Percentiles rank a stretch among this genome's conserved stretches.
Evolutionary conservation across 1,139 yeast genomes (phyloP).

Genomic region (Kodamaea sp.): DNA sequence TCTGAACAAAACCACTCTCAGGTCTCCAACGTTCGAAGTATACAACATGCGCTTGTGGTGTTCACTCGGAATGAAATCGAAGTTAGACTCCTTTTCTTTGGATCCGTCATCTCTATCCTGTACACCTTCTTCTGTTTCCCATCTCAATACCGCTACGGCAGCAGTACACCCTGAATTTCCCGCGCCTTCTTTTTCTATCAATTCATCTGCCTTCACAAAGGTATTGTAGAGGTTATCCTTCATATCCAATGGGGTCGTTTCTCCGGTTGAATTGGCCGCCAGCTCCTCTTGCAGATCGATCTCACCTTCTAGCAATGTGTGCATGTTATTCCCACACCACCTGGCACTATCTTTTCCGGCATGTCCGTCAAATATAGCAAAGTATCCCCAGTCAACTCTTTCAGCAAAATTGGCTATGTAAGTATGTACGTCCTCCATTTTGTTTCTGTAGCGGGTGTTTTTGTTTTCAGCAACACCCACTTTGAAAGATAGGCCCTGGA

Average conservation of each 20-base stretch:
- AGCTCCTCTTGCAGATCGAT: slow-evolving; percentile 26
- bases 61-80: slow-evolving; percentile 47
- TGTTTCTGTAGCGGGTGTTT: slow-evolving; percentile 74
- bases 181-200: slow-evolving; percentile 57
- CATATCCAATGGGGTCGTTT: too few species aligned
- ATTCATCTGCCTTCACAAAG: slow-evolving; percentile 73
- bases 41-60: slow-evolving; percentile 72
- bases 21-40: slow-evolving; percentile 96
- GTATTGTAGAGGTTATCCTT: slow-evolving; percentile 58
- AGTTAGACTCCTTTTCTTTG: slow-evolving; percentile 16
- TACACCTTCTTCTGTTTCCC: slow-evolving; percentile 53
- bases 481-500: slow-evolving; percentile 58
- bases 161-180: slow-evolving; percentile 93
- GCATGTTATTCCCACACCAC: slow-evolving; percentile 92
- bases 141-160: slow-evolving; percentile 86
- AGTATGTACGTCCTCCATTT: slow-evolving; percentile 97
- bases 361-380: slow-evolving; percentile 96
- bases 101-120: slow-evolving; percentile 2
- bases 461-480: slow-evolving; percentile 93
- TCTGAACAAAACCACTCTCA: slow-evolving; percentile 78
- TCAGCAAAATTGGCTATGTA: slow-evolving; percentile 92
- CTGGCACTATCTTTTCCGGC: slow-evolving; percentile 94
- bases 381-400: slow-evolving; percentile 88
- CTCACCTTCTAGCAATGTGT: slow-evolving; percentile 59
- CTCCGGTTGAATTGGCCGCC: slow-evolving; percentile 14